Conservation (phyloP, 768 basidiomycete genomes). For the Chalciporus piperatus region DNA sequence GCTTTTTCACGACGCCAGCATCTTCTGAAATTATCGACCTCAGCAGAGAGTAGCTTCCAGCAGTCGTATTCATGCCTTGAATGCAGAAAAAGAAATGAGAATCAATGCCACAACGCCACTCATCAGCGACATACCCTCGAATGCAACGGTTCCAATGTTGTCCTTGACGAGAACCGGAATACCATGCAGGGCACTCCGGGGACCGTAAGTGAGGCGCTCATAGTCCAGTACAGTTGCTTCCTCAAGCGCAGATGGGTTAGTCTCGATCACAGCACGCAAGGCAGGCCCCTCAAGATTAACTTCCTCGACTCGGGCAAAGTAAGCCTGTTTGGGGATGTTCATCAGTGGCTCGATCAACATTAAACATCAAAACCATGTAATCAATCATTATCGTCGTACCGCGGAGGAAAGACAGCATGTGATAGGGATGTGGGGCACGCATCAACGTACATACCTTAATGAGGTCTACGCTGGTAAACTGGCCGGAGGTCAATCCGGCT, state of each 20-base stretch:
- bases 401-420: background rate
- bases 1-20: conserved; percentile 31
- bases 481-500: conserved; percentile 32
- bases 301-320: conserved; percentile 42
- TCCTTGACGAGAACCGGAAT: conserved; percentile 40
- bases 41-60: conserved; percentile 38
- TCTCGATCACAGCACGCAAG: conserved; percentile 40
- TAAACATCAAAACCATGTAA: background rate
- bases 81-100: background rate
- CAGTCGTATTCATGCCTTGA: conserved; percentile 41
- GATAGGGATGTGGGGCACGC: background rate
- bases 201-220: conserved; percentile 29
- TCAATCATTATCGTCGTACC: background rate
- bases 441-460: conserved; percentile 30
- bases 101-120: no score
- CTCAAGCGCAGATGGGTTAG: conserved; percentile 35
- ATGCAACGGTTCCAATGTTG: conserved; percentile 31
- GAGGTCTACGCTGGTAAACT: conserved; percentile 41
- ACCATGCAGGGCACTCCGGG: conserved; percentile 35
- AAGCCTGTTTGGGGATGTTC: conserved; percentile 33
- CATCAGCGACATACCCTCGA: conserved; percentile 18
- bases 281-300: conserved; percentile 38
- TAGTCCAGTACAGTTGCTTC: conserved; percentile 35
- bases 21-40: conserved; percentile 34
- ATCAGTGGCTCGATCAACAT: background rate